phyloP scores from a whole-genome alignment of 1,284 basidiomycete genomes.

The Microbotryomycetes sp. region DNA sequence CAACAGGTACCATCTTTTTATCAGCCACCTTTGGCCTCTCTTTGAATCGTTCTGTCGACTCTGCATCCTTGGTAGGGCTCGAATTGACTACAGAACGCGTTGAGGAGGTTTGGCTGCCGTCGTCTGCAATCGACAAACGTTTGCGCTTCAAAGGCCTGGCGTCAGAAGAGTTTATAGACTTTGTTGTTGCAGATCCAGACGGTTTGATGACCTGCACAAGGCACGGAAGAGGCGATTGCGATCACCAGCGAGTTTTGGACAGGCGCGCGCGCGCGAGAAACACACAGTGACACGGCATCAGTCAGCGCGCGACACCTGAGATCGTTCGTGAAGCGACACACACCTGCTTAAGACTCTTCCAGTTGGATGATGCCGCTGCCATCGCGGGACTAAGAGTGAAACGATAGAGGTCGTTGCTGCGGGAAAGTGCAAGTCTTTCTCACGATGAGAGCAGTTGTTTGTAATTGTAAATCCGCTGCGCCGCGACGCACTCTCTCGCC shows the following conservation, averaged over 20 bases:
- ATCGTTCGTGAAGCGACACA: background rate
- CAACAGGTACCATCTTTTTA: slow-evolving; percentile 17
- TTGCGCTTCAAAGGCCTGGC: slow-evolving; percentile 4
- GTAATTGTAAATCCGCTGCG: too few species aligned
- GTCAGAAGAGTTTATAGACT: background rate
- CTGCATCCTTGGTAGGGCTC: slow-evolving; percentile 14
- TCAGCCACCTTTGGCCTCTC: background rate
- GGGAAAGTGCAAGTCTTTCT: too few species aligned
- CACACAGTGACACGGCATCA: background rate
- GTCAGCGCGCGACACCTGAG: too few species aligned
- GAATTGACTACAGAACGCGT: background rate
- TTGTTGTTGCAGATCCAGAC: background rate
- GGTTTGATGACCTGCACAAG: slow-evolving; percentile 20
- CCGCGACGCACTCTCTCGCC: too few species aligned
- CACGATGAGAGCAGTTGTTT: too few species aligned
- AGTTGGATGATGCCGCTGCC: slow-evolving; percentile 22
- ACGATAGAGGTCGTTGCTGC: too few species aligned
- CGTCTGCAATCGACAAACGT: slow-evolving; percentile 1
- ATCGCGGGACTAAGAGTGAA: too few species aligned
- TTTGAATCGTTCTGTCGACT: background rate
- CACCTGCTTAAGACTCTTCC: slow-evolving; percentile 23
- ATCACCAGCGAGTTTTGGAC: background rate
- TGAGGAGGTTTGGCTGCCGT: background rate
- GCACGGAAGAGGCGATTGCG: background rate
- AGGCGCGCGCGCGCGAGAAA: too few species aligned